Percentiles rank a stretch among this genome's conserved stretches.
Conservation (phyloP, 345 rosid genomes). For the Cochlearia excelsa region DNA sequence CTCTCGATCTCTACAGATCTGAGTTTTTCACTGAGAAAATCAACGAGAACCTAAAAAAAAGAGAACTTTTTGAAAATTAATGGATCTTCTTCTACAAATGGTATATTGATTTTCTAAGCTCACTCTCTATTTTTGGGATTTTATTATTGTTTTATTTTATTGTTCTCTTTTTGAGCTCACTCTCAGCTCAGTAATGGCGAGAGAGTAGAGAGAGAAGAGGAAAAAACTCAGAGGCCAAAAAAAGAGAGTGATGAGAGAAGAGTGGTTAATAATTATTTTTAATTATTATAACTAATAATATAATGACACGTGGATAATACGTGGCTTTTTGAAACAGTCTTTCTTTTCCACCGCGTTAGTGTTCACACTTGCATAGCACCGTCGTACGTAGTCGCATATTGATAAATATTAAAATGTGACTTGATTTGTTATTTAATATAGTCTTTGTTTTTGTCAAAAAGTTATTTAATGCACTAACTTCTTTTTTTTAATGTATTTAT, state of each 20-base stretch:
- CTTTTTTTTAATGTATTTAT: no score
- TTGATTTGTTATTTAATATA: no score
- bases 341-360: no score
- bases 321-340: no score
- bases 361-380: no score
- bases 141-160: background rate
- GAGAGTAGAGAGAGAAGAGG: background rate
- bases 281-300: no score
- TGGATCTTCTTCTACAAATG: conserved; percentile 54
- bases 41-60: background rate
- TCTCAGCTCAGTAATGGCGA: no score
- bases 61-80: background rate
- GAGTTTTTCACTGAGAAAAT: conserved; percentile 9
- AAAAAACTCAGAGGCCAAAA: conserved; percentile 13
- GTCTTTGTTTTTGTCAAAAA: no score
- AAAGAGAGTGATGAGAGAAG: conserved; percentile 8
- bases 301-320: no score
- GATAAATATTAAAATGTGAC: no score
- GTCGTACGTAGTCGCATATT: no score
- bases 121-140: background rate
- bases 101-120: conserved; percentile 24
- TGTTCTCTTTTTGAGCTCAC: background rate
- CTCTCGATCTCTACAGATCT: conserved; percentile 17
- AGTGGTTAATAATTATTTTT: conserved; percentile 27
- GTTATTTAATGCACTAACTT: no score